Conservation (phyloP, 2,329 filamentous ascomycete genomes). For the Albophoma yamanashiensis region DNA sequence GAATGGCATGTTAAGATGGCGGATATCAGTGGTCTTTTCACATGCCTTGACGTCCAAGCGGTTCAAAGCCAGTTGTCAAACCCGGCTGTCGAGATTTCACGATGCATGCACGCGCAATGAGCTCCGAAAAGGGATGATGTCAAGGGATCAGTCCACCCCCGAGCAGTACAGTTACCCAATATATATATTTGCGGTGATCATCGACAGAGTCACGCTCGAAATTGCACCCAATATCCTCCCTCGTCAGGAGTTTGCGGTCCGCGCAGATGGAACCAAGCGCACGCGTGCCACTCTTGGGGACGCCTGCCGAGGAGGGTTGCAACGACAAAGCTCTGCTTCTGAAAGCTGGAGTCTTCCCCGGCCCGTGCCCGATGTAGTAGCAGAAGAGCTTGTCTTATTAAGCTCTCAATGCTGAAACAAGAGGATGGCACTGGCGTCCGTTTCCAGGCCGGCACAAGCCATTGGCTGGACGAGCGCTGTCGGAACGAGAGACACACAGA, state of each 20-base stretch:
- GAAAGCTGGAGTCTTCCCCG: not conserved
- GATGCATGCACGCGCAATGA: not conserved
- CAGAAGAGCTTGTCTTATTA: too few species aligned
- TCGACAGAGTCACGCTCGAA: too few species aligned
- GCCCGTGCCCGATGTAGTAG: too few species aligned
- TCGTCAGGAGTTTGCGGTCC: not conserved
- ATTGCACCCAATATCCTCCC: not conserved
- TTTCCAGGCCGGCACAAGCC: too few species aligned
- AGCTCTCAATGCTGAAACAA: too few species aligned
- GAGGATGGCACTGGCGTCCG: too few species aligned
- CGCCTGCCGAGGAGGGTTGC: slow-evolving; percentile 30
- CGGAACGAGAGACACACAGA: not conserved
- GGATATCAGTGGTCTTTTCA: not conserved
- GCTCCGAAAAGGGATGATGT: too few species aligned
- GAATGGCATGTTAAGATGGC: not conserved
- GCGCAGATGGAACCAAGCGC: not conserved
- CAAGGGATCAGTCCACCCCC: not conserved
- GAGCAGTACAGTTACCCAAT: not conserved
- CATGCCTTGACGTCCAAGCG: not conserved
- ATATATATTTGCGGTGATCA: not conserved
- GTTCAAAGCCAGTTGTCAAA: not conserved
- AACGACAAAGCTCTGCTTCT: slow-evolving; percentile 29
- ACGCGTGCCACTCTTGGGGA: slow-evolving; percentile 25
- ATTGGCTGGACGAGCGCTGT: not conserved
- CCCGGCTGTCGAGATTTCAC: not conserved